Conservation (phyloP, 805 yeast genomes). For the Wickerhamiella galacta region DNA sequence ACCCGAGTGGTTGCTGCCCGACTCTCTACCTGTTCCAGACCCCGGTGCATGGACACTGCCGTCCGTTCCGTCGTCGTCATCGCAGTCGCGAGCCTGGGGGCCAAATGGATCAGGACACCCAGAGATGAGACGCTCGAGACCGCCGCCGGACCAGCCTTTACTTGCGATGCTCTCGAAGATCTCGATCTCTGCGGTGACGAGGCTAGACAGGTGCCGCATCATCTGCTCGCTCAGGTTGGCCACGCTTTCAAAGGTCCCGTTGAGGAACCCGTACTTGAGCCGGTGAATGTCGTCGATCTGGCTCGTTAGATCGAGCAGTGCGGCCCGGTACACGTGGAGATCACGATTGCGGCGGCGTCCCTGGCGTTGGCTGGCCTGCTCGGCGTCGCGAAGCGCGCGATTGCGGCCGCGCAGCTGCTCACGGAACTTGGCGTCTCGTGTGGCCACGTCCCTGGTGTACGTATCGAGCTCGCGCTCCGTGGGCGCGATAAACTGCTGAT, state of each 20-base stretch:
- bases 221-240: slow-evolving; percentile 43
- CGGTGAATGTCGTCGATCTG: slow-evolving; percentile 68
- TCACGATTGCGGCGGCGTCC: slow-evolving; percentile 47
- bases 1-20: not conserved
- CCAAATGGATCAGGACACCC: slow-evolving; percentile 52
- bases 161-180: slow-evolving; percentile 58
- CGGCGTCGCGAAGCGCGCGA: slow-evolving; percentile 38
- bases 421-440: slow-evolving; percentile 39
- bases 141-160: slow-evolving; percentile 81
- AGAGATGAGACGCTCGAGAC: slow-evolving; percentile 50
- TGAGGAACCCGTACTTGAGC: slow-evolving; percentile 58
- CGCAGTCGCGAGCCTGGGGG: slow-evolving; percentile 10
- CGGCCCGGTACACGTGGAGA: slow-evolving; percentile 47
- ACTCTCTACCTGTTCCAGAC: not conserved
- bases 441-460: slow-evolving; percentile 29
- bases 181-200: slow-evolving; percentile 66
- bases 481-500: slow-evolving; percentile 40
- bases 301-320: slow-evolving; percentile 47
- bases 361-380: slow-evolving; percentile 40
- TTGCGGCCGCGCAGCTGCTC: slow-evolving; percentile 36
- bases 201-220: slow-evolving; percentile 39
- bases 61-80: slow-evolving; percentile 12
- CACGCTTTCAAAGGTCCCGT: slow-evolving; percentile 42
- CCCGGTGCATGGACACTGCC: not conserved
- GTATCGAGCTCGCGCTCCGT: slow-evolving; percentile 28